Base-by-base conservation (phyloP, 352 stramenopile species). In the Globisporangium megalacanthum region DNA sequence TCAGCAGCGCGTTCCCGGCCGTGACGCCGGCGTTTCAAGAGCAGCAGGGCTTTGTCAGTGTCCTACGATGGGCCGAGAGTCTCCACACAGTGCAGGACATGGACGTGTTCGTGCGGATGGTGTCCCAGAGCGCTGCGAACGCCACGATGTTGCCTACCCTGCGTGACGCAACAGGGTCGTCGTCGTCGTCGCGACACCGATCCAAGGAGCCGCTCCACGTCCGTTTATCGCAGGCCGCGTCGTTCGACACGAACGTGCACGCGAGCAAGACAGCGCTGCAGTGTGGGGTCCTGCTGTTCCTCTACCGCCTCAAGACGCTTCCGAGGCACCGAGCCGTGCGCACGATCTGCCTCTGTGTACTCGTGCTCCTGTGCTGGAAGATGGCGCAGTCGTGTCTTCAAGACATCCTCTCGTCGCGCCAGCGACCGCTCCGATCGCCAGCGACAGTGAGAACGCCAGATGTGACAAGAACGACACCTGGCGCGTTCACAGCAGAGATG, bases 1-100 rank as follows among this genome's bases (percentile, higher is more conserved):
- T 85, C 7, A 56, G 22, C 29, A 52, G 14, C 19, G 54, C 25
- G 47, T 61, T 61, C 64, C 50, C 74, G 8, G 59, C 61, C 3
- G 11, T 41, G 29, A 31, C 29, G n/a, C 52, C 58, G 19, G 33
- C 58, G 42, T 77, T 86, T 45, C 66, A 70, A 37, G 56, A 61
- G 5, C 75, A 72, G 19, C 61, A 50, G 8, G 74, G 79, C 20
- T 89, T 87, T 48, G 62, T 74, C 51, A 69, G 64, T 35, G 74
- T 79, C 7, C 41, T 86, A 15, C 75, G 68, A 14, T 89, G 77
- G 79, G 56, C 86, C 14, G 79, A 89, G 60, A 73, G 68, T 36
- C 56, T 83, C 10, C 67, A 71, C 36, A 63, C 69, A 1, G 44
- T 57, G 15, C 60, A 86, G 33, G 69, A 82, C 0, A 50, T 89